Evolutionary conservation across 176 grass and related monocot species (phyloP), one percentile per base, ranked within the genome.

Genomic region (Oryza glaberrima): DNA sequence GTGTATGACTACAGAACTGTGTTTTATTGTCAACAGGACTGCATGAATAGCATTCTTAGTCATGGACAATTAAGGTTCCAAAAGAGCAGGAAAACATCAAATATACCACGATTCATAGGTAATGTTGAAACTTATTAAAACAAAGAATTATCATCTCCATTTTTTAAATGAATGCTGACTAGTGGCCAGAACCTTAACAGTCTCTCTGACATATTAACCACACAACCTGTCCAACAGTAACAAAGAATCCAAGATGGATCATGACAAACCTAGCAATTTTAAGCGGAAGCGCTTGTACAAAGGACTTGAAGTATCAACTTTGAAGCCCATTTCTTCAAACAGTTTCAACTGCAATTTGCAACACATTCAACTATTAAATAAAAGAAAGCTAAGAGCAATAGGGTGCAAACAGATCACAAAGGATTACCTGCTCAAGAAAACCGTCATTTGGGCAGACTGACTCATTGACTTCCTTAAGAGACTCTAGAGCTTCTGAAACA

Each of bases 301-400:
- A 79, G 95, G 83, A 81, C 81, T 92, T 69, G 91, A 85, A 79
- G 93, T 92, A 36, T 98, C 89, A 83, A 95, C 91, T 82, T 83
- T 95, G 75, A 95, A 98, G 25, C 91, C 85, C 93, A 95, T 98
- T 94, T 95, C 95, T 92, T 95, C 93, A 85, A 98, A 98, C 16
- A 95, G 76, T 85, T 93, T 93, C 79, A 96, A 80, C 94, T 96
- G 91, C 81, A 89, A 74, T 3, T 54, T 52, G 64, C 17, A 85
- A 36, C 5, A 79, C 17, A 63, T 82, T 77, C 64, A 77, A 45
- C 67, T 64, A 79, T 70, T 77, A 75, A 82, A 44, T 17, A 69
- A 69, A 80, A 52, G 14, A 30, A 79, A 61, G 64, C 9, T 52
- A n/a, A 7, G 9, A 66, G 44, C 11, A 66, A 25, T 71, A 70